Evolutionary conservation across 371 early-diverging fungal species (phyloP).

Genomic region (Smittium culicis): DNA sequence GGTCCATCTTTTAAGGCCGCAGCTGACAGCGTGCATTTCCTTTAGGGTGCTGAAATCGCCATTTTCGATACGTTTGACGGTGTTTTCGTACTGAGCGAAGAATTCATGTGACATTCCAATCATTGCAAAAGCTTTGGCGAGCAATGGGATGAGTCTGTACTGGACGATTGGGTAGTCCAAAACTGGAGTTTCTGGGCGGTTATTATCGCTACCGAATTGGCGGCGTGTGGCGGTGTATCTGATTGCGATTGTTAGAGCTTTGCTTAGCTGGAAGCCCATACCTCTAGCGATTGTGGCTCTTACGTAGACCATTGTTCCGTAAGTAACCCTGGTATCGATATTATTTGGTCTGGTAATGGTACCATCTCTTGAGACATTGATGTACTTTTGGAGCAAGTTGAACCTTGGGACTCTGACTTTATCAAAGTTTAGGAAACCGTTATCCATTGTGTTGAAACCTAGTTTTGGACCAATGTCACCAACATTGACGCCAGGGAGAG

Average conservation of each 20-base stretch:
- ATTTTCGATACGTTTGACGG: constrained; percentile 37
- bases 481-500: constrained; percentile 67
- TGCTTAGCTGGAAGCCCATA: constrained; percentile 29
- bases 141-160: constrained; percentile 50
- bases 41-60: constrained; percentile 40
- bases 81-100: constrained; percentile 41
- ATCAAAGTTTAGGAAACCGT: constrained; percentile 68
- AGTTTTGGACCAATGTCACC: constrained; percentile 86
- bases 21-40: constrained; percentile 72
- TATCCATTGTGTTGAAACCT: constrained; percentile 68
- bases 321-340: constrained; percentile 44
- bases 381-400: constrained; percentile 64
- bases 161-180: constrained; percentile 65
- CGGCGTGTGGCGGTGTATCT: constrained; percentile 56
- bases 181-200: constrained; percentile 46
- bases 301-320: constrained; percentile 64
- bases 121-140: constrained; percentile 58
- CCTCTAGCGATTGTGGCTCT: constrained; percentile 48
- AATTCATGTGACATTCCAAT: constrained; percentile 52
- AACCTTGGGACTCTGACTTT: constrained; percentile 62
- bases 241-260: constrained; percentile 51
- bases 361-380: constrained; percentile 54
- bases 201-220: constrained; percentile 33
- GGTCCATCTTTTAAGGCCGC: constrained; percentile 67
- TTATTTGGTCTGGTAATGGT: constrained; percentile 50